These are phyloP conservation scores for Phytopythium delawarense DNA, from an alignment of 352 stramenopile species.

Conservation along the genomic window DNA sequence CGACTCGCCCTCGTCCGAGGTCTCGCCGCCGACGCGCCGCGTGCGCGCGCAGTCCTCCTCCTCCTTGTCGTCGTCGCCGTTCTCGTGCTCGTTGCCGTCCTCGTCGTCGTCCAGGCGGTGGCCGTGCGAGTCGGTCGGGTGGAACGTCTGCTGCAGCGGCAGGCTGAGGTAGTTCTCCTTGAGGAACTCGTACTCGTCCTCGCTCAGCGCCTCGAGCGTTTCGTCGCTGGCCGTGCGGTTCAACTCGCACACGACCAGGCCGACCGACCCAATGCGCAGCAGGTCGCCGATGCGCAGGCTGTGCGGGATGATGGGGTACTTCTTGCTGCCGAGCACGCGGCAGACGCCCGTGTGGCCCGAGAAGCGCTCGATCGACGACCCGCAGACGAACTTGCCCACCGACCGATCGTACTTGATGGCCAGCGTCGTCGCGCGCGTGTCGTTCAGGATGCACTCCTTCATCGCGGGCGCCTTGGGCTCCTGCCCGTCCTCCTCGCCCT, in stretches of 20 bases:
- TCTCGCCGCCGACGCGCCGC: constrained; percentile 42
- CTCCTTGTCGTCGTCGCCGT: constrained; percentile 23
- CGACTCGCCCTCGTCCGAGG: constrained; percentile 72
- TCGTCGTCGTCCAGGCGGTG: constrained; percentile 29
- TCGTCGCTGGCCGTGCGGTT: constrained; percentile 69
- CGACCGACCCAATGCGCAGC: constrained; percentile 87
- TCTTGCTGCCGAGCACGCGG: constrained; percentile 86
- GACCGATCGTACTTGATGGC: constrained; percentile 65
- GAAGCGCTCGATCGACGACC: constrained; percentile 87
- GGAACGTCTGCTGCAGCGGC: constrained; percentile 77
- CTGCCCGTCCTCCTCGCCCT: constrained; percentile 7
- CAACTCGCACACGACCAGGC: constrained; percentile 89
- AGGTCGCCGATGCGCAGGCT: constrained; percentile 78
- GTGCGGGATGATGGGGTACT: constrained; percentile 75
- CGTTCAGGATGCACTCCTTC: constrained; percentile 84
- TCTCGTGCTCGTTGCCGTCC: constrained; percentile 19
- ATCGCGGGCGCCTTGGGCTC: constrained; percentile 23
- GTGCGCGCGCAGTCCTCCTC: constrained; percentile 22
- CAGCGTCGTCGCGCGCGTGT: constrained; percentile 73
- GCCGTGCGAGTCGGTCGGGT: constrained; percentile 37
- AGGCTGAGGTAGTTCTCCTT: constrained; percentile 87
- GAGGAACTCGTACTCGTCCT: constrained; percentile 82
- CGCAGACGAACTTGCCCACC: constrained; percentile 75
- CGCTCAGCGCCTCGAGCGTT: constrained; percentile 71
- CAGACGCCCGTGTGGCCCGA: constrained; percentile 90